Evolutionary conservation across 108 stramenopile genomes (phyloP).

Genomic region (Stephanodiscus triporus): DNA sequence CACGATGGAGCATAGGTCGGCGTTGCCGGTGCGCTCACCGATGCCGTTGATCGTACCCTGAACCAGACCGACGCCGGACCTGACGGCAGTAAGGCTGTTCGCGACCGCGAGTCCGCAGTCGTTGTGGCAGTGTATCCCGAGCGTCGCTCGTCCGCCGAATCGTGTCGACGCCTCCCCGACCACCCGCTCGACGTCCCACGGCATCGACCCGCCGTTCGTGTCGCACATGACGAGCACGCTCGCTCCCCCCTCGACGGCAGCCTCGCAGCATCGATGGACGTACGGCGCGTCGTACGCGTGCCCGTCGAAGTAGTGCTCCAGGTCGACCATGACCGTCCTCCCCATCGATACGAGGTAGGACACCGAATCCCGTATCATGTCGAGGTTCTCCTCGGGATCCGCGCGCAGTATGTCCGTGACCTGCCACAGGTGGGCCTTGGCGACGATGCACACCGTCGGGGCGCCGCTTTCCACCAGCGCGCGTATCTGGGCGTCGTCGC

Average conservation of each 20-base stretch:
- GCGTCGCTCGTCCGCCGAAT: slow-evolving; percentile 51
- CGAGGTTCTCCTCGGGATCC: slow-evolving; percentile 81
- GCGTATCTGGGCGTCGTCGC: slow-evolving; percentile 81
- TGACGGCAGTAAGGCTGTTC: slow-evolving; percentile 78
- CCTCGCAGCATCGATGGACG: slow-evolving; percentile 69
- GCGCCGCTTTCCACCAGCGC: slow-evolving; percentile 78
- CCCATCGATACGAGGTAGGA: slow-evolving; percentile 61
- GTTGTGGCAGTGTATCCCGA: slow-evolving; percentile 94
- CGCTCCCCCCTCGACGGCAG: slow-evolving; percentile 86
- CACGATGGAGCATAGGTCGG: slow-evolving; percentile 88
- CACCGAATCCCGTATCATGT: slow-evolving; percentile 92
- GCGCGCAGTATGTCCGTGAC: slow-evolving; percentile 92
- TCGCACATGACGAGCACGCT: slow-evolving; percentile 91
- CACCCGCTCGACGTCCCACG: slow-evolving; percentile 82
- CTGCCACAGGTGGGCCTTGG: slow-evolving; percentile 92
- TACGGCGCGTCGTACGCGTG: slow-evolving; percentile 80
- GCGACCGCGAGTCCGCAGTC: slow-evolving; percentile 95
- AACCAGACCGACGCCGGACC: slow-evolving; percentile 84
- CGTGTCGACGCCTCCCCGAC: slow-evolving; percentile 51
- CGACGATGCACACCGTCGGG: slow-evolving; percentile 88
- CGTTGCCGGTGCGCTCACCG: slow-evolving; percentile 95
- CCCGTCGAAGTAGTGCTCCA: slow-evolving; percentile 96
- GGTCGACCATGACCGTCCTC: slow-evolving; percentile 80
- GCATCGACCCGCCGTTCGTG: slow-evolving; percentile 94
- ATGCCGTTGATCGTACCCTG: slow-evolving; percentile 94